phyloP scores from a whole-genome alignment of 192 early-diverging fungal species.

The Coemansia asiatica region DNA sequence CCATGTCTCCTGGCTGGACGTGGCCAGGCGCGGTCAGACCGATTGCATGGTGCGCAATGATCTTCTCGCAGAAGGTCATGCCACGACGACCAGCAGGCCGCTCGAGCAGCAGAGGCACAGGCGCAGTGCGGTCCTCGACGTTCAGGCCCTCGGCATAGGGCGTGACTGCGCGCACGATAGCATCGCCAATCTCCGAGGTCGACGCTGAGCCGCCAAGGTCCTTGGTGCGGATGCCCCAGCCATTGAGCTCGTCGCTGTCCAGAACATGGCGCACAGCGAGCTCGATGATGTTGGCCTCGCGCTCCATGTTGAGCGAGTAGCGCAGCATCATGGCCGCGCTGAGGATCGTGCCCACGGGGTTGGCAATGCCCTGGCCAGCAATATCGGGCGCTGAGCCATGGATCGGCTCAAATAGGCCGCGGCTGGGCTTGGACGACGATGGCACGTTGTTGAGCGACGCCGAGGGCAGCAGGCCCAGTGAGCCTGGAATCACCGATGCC shows the following conservation, averaged over 20 bases:
- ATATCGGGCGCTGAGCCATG: constrained; percentile 99
- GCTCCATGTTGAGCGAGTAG: constrained; percentile 89
- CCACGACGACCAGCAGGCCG: constrained; percentile 62
- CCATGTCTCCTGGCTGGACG: constrained; percentile 76
- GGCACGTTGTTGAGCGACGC: constrained; percentile 89
- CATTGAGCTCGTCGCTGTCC: constrained; percentile 72
- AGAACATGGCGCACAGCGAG: constrained; percentile 88
- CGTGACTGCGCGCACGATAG: constrained; percentile 72
- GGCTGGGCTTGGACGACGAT: constrained; percentile 64
- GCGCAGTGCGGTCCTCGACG: constrained; percentile 52
- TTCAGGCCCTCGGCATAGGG: constrained; percentile 63
- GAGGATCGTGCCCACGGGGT: constrained; percentile 98
- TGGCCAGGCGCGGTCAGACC: constrained; percentile 65
- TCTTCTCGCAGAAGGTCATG: constrained; percentile 79
- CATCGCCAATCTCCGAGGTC: constrained; percentile 92
- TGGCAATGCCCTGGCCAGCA: constrained; percentile 94
- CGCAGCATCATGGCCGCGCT: constrained; percentile 90
- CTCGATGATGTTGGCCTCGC: constrained; percentile 91
- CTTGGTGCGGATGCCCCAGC: constrained; percentile 77
- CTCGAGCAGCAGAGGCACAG: constrained; percentile 45
- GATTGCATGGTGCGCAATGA: constrained; percentile 73
- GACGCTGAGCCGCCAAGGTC: constrained; percentile 85
- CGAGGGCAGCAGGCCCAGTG: constrained; percentile 88
- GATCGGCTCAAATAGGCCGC: constrained; percentile 98
- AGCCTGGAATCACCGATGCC: constrained; percentile 92